Conservation (phyloP, 495 filamentous ascomycete genomes). For the Parmelia sp. region DNA sequence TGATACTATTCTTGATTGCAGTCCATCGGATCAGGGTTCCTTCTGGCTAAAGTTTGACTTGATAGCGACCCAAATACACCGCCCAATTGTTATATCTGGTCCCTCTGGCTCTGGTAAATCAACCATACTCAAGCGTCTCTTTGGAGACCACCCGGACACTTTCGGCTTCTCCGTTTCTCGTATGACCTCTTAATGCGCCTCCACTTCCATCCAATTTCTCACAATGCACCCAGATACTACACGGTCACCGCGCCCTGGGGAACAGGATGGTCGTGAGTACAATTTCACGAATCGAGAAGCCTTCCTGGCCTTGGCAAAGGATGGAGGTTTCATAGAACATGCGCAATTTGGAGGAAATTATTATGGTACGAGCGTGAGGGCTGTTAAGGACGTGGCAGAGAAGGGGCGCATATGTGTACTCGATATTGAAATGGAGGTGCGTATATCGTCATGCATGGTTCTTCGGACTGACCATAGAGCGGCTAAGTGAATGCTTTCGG, state of each 20-base stretch:
- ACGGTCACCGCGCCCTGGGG: constrained; percentile 58
- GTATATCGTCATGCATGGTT: neutral
- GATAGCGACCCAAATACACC: constrained; percentile 26
- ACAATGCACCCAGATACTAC: constrained; percentile 19
- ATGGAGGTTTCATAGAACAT: constrained; percentile 80
- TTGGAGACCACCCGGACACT: constrained; percentile 58
- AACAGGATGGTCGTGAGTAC: constrained; percentile 73
- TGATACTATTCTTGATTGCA: neutral
- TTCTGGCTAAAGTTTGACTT: neutral
- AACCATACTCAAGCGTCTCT: constrained; percentile 72
- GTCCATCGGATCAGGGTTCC: neutral
- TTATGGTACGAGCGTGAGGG: constrained; percentile 77
- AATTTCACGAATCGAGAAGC: constrained; percentile 65
- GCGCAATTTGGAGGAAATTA: constrained; percentile 81
- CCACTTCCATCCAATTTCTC: neutral
- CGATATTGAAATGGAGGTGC: constrained; percentile 90
- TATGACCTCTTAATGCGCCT: constrained; percentile 17
- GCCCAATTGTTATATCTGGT: constrained; percentile 80
- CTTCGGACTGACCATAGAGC: neutral
- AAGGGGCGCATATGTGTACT: constrained; percentile 45
- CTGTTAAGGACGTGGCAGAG: constrained; percentile 65
- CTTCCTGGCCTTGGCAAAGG: constrained; percentile 61
- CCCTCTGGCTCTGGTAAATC: constrained; percentile 84
- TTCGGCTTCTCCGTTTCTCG: constrained; percentile 79
- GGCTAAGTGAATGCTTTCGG: constrained; percentile 1